Base-by-base conservation (phyloP, 2,329 filamentous ascomycete species). In the Penicillium sp. region DNA sequence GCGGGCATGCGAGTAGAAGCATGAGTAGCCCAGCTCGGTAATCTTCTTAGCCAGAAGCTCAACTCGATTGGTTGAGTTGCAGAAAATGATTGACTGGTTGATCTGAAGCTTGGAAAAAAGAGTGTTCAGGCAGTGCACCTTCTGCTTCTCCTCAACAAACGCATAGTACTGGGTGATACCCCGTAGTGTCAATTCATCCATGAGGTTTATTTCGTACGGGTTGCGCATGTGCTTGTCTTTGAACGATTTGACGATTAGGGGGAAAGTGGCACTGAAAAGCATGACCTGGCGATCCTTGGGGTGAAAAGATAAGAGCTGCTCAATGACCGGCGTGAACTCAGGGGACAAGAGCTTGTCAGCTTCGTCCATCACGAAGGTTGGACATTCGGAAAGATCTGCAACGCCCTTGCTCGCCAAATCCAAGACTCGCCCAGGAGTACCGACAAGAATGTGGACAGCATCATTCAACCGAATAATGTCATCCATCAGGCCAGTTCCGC, bases 31-130 rank as follows among this genome's bases (percentile, higher is more conserved):
- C 50, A 98, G 79, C 66, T 98, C 93, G 32, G 93, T 98, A 59
- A 98, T 98, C 69, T 98, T 98, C 76, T 98, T 98, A 34, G 92
- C 92, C 16, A 98, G 78, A 36, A 98, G 76, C 68, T 98, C 92
- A 44, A 98, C 92, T 50, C 92, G 86, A 66, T 96, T 96, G 37
- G 92, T 98, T 27, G 92, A 98, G 69, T 98, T 98, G 72, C 92
- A 98, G 73, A 98, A 98, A 64, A 98, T 98, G 71, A 98, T 98
- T 47, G 93, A 98, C 72, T 98, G 92, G 70, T 98, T 98, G 71
- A 98, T 98, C 68, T 98, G 90, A 11, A 98, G 80, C 69, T 95
- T 95, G 54, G 89, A 95, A 74, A 98, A 98, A 48, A 98, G 82
- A 0, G 92, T 98, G 72, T 98, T 98, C 50, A 98, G 72, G 65